These are phyloP conservation scores for Hypomontagnella submonticulosa DNA, from an alignment of 495 filamentous ascomycete genomes.

Conservation along the genomic window DNA sequence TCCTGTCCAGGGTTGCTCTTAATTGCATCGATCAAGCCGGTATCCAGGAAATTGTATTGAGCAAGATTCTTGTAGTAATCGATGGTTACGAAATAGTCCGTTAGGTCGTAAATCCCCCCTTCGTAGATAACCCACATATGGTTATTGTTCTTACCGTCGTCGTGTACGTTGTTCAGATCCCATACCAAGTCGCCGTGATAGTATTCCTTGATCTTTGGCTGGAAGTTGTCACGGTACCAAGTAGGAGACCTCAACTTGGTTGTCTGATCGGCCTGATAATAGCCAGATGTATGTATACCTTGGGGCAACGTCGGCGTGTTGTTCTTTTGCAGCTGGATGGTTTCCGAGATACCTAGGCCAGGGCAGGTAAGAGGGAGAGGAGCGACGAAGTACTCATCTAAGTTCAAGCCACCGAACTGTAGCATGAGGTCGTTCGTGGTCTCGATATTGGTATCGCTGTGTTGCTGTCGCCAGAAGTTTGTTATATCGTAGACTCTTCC, in stretches of 20 bases:
- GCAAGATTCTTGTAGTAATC: constrained; percentile 56
- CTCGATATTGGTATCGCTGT: constrained; percentile 73
- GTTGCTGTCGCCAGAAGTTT: constrained; percentile 84
- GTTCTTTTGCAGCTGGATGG: constrained; percentile 68
- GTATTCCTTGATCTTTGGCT: constrained; percentile 83
- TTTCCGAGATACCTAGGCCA: constrained; percentile 67
- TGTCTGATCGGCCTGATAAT: constrained; percentile 59
- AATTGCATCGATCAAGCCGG: constrained; percentile 70
- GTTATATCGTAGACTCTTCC: constrained; percentile 93
- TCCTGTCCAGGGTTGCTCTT: constrained; percentile 80
- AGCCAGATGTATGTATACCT: constrained; percentile 77
- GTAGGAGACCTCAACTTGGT: constrained; percentile 68
- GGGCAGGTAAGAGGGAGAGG: constrained; percentile 81
- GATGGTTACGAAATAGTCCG: constrained; percentile 86
- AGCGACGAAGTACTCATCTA: constrained; percentile 85
- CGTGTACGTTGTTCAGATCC: constrained; percentile 63
- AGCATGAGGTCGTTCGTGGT: constrained; percentile 75
- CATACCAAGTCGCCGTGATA: constrained; percentile 88
- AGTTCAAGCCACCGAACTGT: constrained; percentile 77
- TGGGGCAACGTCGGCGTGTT: constrained; percentile 63
- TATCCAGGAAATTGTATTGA: constrained; percentile 75
- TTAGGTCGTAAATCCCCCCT: constrained; percentile 84
- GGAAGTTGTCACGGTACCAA: constrained; percentile 81
- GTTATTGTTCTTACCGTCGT: constrained; percentile 70
- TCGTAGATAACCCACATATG: constrained; percentile 85